phyloP scores from a whole-genome alignment of 73 alveolate species.

The Blepharisma stoltei region DNA sequence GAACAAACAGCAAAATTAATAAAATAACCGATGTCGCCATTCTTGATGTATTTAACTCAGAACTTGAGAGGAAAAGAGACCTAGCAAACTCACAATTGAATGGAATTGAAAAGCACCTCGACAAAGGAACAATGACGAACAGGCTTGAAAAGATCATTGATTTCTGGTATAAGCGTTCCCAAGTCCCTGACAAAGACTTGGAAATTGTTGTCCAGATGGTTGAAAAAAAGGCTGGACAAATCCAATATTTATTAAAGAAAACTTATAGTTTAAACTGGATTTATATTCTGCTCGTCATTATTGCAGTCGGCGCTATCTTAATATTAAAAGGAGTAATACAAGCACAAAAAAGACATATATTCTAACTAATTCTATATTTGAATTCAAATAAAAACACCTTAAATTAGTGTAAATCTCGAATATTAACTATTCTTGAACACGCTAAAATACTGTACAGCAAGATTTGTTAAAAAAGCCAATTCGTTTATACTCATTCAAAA shows the following conservation, averaged over 20 bases:
- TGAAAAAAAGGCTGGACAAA: too few relatives aligned
- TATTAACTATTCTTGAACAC: too few relatives aligned
- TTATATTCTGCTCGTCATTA: too few relatives aligned
- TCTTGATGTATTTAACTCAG: background rate
- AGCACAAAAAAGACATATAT: too few relatives aligned
- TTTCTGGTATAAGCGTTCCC: background rate
- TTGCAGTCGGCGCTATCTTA: too few relatives aligned
- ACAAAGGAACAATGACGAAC: slow-evolving; percentile 2
- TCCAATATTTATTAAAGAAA: too few relatives aligned
- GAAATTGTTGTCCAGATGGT: too few relatives aligned
- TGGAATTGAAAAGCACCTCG: background rate
- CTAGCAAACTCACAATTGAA: background rate
- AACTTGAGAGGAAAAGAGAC: background rate
- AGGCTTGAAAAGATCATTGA: slow-evolving; percentile 22
- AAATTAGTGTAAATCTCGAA: too few relatives aligned
- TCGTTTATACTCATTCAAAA: slow-evolving; percentile 40
- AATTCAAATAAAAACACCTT: too few relatives aligned
- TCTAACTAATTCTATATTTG: too few relatives aligned
- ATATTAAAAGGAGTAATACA: too few relatives aligned
- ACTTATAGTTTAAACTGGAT: too few relatives aligned
- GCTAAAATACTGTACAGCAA: slow-evolving; percentile 18
- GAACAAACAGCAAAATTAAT: background rate
- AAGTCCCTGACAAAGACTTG: slow-evolving; percentile 28
- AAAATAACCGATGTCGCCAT: slow-evolving; percentile 12
- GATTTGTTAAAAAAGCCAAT: slow-evolving; percentile 16